Evolutionary conservation across 1,139 yeast species (phyloP), one percentile per base, ranked within the genome.

Genomic region (Arxiozyma bovina): DNA sequence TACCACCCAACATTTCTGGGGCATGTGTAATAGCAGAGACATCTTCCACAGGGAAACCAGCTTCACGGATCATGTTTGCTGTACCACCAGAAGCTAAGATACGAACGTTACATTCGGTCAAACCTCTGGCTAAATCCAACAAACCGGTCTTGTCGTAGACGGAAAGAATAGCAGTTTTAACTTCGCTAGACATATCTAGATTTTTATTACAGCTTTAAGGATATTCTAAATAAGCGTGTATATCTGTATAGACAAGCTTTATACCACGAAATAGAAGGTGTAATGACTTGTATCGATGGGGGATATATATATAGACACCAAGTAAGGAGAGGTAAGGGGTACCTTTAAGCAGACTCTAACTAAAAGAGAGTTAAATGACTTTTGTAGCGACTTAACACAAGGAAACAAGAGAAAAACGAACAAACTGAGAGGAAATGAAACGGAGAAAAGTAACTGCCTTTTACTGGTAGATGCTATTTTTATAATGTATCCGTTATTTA

Each of bases 51-150:
- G 96, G 93, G 82, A 93, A 91, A 21, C 98, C 98, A 53, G 97
- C 96, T 70, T 91, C 98, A 71, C 96, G 87, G 57, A 93, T 85
- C 78, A 93, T 79, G 67, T 80, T 82, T 55, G 99, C 95, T 56
- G 99, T 93, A 69, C 99, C 99, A 58, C 99, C 99, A 45, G 97
- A 89, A 52, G 98, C 99, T 58, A 93, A 79, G 60, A 93, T 83
- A 65, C 97, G 82, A 63, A 93, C 96, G 63, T 89, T 81, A 73
- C 90, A 86, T 65, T 85, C 85, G 61, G 80, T 85, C 58, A 93
- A 81, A 52, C 98, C 98, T 76, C 91, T 93, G 64, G 98, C 98
- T 61, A 93, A 80, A 74, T 93, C 99, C 65, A 93, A 77, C 62
- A 93, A 79, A 53, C 99, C 99, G 52, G 99, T 93, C 75, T 93